Evolutionary conservation across 768 basidiomycete genomes (phyloP), one percentile per base, ranked within the genome.

Genomic region (Mycena rebaudengoi): DNA sequence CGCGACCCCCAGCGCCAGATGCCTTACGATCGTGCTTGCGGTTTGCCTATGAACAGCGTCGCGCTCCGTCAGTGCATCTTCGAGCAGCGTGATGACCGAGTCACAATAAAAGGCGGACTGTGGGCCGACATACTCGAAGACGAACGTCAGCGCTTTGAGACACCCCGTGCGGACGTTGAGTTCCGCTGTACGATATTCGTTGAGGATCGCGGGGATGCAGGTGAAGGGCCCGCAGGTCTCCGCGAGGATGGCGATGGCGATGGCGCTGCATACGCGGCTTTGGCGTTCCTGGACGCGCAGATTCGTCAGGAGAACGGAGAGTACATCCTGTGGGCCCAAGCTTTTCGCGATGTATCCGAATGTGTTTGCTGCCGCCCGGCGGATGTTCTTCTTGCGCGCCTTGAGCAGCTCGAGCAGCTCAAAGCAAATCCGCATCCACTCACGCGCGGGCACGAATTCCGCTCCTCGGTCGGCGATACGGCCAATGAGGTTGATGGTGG

Each of bases 391-490:
- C 83, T 99, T 99, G 82, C 98, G 97, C 18, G 98, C 98, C 76
- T 98, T 98, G 71, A 99, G 85, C 26, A 99, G 84, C 71, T 98
- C 98, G 50, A 99, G 86, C 30, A 99, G 80, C 74, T 99, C 97
- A 78, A 99, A 99, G 76, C 97, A 98, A 73, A 99, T 99, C 71
- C 97, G 92, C 98, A 99, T 99, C 97, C 97, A 99, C 78, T 99
- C 98, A 71, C 96, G 88, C 11, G 98, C 97, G 10, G 98, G 95
- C 0, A 99, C 96, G 64, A 95, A 98, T 78, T 99, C 98, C 18
- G 98, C 97, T 53, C 97, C 98, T 76, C 98, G 95, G 88, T 99
- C 98, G 58, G 97, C 79, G 67, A 99, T 98, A 77, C 97, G 97
- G 69, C 98, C 98, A 66, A 99, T 99, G 80, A 99, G 86, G 80